These are phyloP conservation scores for Anaeramoeba flamelloides DNA, from an alignment of 78 protist genomes.

Conservation along the genomic window DNA sequence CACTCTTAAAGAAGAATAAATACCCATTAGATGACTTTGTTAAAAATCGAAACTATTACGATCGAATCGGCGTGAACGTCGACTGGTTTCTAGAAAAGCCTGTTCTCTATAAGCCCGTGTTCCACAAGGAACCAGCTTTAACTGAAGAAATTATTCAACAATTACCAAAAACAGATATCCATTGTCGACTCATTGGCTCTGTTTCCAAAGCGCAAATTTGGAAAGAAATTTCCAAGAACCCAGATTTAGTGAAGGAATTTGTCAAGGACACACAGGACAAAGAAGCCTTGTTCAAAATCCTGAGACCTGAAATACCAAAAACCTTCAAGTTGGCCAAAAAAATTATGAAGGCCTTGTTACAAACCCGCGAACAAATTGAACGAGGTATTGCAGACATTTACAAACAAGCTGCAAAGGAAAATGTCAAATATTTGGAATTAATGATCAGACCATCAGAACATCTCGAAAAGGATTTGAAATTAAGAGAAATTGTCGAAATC, in stretches of 20 bases:
- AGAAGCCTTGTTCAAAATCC: not conserved
- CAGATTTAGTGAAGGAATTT: not conserved
- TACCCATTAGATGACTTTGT: constrained; percentile 22
- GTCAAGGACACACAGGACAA: not conserved
- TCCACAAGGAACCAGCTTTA: constrained; percentile 1
- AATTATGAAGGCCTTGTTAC: constrained; percentile 15
- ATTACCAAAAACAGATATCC: constrained; percentile 43
- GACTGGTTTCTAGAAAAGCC: not conserved
- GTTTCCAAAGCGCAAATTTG: constrained; percentile 37
- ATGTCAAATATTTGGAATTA: not conserved
- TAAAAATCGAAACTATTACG: constrained; percentile 9
- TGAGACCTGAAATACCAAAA: not conserved
- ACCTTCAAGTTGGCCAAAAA: not conserved
- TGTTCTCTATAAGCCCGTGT: not conserved
- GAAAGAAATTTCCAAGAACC: constrained; percentile 17
- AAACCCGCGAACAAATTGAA: constrained; percentile 26
- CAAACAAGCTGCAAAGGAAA: constrained; percentile 17
- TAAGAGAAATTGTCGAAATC: not conserved
- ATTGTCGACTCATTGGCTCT: constrained; percentile 39
- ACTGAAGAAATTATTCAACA: constrained; percentile 27
- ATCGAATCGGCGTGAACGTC: constrained; percentile 12
- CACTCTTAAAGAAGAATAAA: constrained; percentile 16
- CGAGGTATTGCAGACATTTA: constrained; percentile 41
- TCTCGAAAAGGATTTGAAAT: not conserved
- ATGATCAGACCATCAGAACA: not conserved